Conservation (phyloP, 306 rosid genomes). For the Rosa multiflora region DNA sequence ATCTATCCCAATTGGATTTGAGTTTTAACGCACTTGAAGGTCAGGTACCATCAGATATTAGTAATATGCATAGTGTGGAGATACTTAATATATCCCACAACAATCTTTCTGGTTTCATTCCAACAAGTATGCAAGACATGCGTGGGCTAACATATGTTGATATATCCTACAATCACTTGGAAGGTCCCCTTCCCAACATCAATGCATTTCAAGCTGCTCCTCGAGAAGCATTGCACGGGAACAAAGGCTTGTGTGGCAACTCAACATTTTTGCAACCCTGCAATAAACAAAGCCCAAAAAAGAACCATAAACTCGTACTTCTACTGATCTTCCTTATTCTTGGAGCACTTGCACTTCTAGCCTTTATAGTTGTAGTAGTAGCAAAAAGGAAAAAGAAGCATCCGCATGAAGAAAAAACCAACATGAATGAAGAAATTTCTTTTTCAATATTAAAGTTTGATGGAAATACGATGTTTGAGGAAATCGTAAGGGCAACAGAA, state of each 20-base stretch:
- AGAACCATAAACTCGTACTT: neutral
- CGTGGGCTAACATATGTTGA: neutral
- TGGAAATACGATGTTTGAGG: constrained; percentile 5
- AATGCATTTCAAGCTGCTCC: neutral
- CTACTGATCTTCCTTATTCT: too few relatives aligned
- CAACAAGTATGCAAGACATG: neutral
- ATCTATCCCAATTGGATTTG: neutral
- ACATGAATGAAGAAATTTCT: neutral
- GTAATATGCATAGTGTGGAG: neutral
- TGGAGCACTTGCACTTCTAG: neutral
- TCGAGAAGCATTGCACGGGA: neutral
- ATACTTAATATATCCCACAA: neutral
- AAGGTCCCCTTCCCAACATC: neutral
- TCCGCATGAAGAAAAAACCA: neutral
- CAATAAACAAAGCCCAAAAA: neutral
- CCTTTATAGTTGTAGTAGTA: neutral
- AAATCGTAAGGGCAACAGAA: constrained; percentile 15
- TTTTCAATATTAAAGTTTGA: neutral
- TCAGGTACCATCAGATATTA: neutral
- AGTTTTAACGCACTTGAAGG: neutral
- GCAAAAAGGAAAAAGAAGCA: neutral
- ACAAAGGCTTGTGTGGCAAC: constrained; percentile 2
- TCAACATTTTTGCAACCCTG: constrained; percentile 1
- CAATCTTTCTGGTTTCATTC: constrained; percentile 1
- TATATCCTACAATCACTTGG: constrained; percentile 3